Evolutionary conservation across 495 filamentous ascomycete genomes (phyloP).

Genomic region (Aspergillus nidulans): DNA sequence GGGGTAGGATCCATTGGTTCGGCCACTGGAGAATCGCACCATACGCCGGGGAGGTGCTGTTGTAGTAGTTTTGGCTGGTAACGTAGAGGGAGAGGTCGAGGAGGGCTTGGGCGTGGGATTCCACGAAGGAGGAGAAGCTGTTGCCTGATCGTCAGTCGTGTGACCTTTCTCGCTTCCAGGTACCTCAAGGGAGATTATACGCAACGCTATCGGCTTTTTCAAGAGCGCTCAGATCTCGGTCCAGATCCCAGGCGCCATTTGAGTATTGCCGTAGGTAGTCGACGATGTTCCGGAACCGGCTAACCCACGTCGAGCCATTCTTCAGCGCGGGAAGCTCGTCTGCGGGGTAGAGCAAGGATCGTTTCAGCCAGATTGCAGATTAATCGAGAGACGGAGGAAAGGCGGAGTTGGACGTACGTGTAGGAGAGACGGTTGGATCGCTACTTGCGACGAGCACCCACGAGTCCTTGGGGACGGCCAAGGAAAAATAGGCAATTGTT

Average conservation of each 20-base stretch:
- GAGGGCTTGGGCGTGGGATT: conserved; percentile 59
- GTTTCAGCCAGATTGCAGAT: conserved; percentile 10
- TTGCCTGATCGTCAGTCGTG: conserved; percentile 13
- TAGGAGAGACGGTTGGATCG: conserved; percentile 70
- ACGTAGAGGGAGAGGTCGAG: conserved; percentile 82
- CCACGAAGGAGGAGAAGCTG: conserved; percentile 59
- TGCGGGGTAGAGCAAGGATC: conserved; percentile 27
- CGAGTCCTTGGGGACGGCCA: conserved; percentile 49
- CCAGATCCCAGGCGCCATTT: conserved; percentile 51
- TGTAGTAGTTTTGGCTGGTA: conserved; percentile 76
- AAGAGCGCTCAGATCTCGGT: conserved; percentile 40
- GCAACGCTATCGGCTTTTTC: conserved; percentile 51
- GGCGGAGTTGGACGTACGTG: conserved; percentile 51
- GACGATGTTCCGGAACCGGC: conserved; percentile 71
- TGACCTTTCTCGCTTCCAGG: neutral
- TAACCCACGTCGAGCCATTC: conserved; percentile 59
- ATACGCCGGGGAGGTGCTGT: conserved; percentile 69
- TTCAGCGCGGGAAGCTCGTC: conserved; percentile 71
- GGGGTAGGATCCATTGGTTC: conserved; percentile 73
- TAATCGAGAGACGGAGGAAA: conserved; percentile 5
- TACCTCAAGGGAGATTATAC: conserved; percentile 34
- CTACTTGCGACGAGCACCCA: conserved; percentile 77
- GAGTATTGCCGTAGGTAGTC: conserved; percentile 59
- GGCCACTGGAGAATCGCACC: conserved; percentile 74
- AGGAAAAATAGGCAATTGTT: conserved; percentile 64